These are phyloP conservation scores for Amylocarpus encephaloides DNA, from an alignment of 2,329 filamentous ascomycete species.

Conservation along the genomic window DNA sequence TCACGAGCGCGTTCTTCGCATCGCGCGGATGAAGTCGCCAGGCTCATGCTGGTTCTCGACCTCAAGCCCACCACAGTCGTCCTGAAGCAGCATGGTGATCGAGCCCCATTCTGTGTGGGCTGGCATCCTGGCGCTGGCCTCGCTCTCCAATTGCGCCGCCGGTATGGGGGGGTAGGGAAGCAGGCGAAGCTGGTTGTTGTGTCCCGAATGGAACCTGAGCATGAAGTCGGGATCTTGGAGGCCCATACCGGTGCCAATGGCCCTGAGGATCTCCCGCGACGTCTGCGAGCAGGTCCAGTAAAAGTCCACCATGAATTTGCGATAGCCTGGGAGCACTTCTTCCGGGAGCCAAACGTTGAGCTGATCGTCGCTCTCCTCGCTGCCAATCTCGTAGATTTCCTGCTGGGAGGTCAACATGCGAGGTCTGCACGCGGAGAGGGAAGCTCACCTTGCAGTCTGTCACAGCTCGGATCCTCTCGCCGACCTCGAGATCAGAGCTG, in stretches of 20 bases:
- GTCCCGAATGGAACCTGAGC: slow-evolving; percentile 44
- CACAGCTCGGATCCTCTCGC: slow-evolving; percentile 38
- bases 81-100: slow-evolving; percentile 48
- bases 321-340: slow-evolving; percentile 40
- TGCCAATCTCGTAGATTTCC: slow-evolving; percentile 49
- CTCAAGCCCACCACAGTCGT: slow-evolving; percentile 44
- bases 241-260: slow-evolving; percentile 42
- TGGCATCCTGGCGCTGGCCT: slow-evolving; percentile 40
- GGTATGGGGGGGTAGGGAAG: slow-evolving; percentile 51
- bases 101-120: slow-evolving; percentile 47
- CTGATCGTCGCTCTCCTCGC: slow-evolving; percentile 38
- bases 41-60: slow-evolving; percentile 37
- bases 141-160: slow-evolving; percentile 36
- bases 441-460: slow-evolving; percentile 44
- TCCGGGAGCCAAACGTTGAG: slow-evolving; percentile 46
- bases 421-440: background rate
- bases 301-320: slow-evolving; percentile 41
- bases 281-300: slow-evolving; percentile 42
- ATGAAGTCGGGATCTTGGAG: slow-evolving; percentile 41
- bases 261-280: slow-evolving; percentile 38
- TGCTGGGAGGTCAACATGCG: slow-evolving; percentile 21
- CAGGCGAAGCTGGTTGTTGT: slow-evolving; percentile 53
- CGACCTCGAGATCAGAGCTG: slow-evolving; percentile 36
- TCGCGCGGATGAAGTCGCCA: slow-evolving; percentile 37
- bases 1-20: slow-evolving; percentile 37